Base-by-base conservation (phyloP, 352 stramenopile genomes). In the Pythium rhizo-oryzae region DNA sequence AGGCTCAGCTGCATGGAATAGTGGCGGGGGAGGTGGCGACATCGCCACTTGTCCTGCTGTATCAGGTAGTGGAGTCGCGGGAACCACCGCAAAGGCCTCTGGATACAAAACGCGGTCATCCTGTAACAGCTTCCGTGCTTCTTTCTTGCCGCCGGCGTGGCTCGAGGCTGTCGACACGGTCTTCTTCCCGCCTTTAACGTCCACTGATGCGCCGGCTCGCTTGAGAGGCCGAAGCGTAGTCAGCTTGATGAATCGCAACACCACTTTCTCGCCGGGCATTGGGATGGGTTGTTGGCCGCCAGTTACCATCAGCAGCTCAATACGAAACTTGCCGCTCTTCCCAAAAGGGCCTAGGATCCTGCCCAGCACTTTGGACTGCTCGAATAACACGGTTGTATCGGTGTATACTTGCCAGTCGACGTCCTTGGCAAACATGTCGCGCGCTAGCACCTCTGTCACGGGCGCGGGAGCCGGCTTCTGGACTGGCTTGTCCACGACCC, bases 341-440 rank as follows among this genome's bases (percentile, higher is more conserved):
- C 89, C 89, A 71, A 96, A 96, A 19, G 87, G 81, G 7, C 79
- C 84, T 2, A 89, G 46, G 51, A 95, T 88, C 5, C 46, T 72
- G 1, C 85, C 87, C 0, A 93, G 68, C 18, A 52, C 39, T 1
- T 66, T 67, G 0, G 71, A 71, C 28, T 70, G 46, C 24, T 79
- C 64, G 5, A 91, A 90, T 23, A 91, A 60, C 46, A 96, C 81
- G 0, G 70, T 67, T 5, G 64, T 70, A 18, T 66, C 74, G 3
- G 75, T 62, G 67, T 91, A 96, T 19, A 92, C 78, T 11, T 68
- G 72, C 76, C 87, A 87, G 62, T 87, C 87, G 0, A 88, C 83
- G 55, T 91, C 77, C 43, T 93, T 96, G 2, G 76, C 74, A 46
- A 94, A 92, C 80, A 96, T 84, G 28, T 93, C 85, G 8, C 79